Evolutionary conservation across 495 filamentous ascomycete species (phyloP).

Genomic region (Trichoderma gamsii): DNA sequence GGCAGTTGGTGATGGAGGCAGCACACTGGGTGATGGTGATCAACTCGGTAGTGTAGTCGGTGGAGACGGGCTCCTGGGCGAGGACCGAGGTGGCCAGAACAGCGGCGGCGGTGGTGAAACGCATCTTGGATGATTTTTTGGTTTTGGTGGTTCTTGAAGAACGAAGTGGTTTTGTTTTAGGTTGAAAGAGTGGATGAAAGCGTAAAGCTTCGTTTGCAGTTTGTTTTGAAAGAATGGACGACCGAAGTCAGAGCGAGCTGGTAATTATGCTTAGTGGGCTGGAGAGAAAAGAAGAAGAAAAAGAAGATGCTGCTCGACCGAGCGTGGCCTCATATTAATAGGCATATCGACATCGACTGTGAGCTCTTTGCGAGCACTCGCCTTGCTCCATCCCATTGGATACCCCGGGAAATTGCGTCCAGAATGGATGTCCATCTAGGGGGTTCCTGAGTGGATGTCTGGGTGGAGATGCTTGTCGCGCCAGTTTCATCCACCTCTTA

Average conservation of each 20-base stretch:
- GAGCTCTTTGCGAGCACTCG: background rate
- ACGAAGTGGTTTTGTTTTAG: background rate
- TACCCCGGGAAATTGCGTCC: slow-evolving; percentile 28
- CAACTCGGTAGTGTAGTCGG: slow-evolving; percentile 47
- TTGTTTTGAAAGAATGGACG: slow-evolving; percentile 44
- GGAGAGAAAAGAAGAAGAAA: slow-evolving; percentile 31
- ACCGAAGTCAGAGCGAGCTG: slow-evolving; percentile 42
- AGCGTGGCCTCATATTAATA: slow-evolving; percentile 40
- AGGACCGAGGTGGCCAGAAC: slow-evolving; percentile 25
- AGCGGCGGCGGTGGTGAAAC: slow-evolving; percentile 34
- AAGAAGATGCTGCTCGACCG: slow-evolving; percentile 20
- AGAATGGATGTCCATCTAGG: slow-evolving; percentile 14
- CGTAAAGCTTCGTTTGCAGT: slow-evolving; percentile 26
- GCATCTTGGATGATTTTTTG: slow-evolving; percentile 41
- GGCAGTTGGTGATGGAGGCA: slow-evolving; percentile 47
- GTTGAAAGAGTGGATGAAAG: slow-evolving; percentile 28
- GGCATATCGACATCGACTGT: slow-evolving; percentile 15
- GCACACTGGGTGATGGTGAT: slow-evolving; percentile 49
- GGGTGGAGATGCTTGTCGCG: slow-evolving; percentile 14
- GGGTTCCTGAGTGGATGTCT: slow-evolving; percentile 8
- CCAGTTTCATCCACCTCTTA: slow-evolving; percentile 13
- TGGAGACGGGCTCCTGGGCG: slow-evolving; percentile 31
- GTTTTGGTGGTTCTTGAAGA: slow-evolving; percentile 24
- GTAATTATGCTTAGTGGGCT: slow-evolving; percentile 35
- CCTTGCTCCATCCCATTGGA: slow-evolving; percentile 13